Conservation (phyloP, 306 rosid species). For the Corylus heterophylla region DNA sequence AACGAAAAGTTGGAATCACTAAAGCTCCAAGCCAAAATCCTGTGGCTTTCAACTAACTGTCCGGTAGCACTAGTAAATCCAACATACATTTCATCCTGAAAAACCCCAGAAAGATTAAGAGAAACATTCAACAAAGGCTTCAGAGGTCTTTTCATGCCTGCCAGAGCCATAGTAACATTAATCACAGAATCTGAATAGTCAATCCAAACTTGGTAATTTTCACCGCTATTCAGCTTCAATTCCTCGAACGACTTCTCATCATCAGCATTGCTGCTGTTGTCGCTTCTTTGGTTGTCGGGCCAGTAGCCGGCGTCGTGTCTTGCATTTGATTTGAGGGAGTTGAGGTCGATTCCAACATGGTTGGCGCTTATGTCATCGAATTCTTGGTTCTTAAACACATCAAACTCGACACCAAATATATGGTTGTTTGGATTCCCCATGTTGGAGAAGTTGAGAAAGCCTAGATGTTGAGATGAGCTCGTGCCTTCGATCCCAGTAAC, state of each 20-base stretch:
- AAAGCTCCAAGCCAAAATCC: constrained; percentile 82
- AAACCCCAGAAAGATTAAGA: constrained; percentile 56
- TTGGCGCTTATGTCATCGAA: constrained; percentile 62
- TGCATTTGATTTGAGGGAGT: constrained; percentile 52
- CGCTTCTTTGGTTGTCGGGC: constrained; percentile 23
- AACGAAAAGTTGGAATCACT: constrained; percentile 62
- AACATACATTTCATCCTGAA: constrained; percentile 73
- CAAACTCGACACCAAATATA: constrained; percentile 78
- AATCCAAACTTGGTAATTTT: constrained; percentile 84
- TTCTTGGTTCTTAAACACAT: constrained; percentile 73
- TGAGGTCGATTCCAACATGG: constrained; percentile 78
- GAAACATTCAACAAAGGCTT: constrained; percentile 50
- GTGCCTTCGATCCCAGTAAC: constrained; percentile 56
- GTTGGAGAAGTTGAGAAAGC: constrained; percentile 65
- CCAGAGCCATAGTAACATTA: constrained; percentile 66
- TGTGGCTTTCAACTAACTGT: constrained; percentile 66
- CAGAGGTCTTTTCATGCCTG: constrained; percentile 52
- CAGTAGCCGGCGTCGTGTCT: constrained; percentile 68
- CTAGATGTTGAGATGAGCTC: constrained; percentile 58
- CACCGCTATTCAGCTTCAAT: constrained; percentile 60
- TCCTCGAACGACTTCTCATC: constrained; percentile 35
- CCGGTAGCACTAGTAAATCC: constrained; percentile 90
- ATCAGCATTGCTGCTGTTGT: constrained; percentile 13
- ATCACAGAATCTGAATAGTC: constrained; percentile 60
- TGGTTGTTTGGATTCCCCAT: constrained; percentile 47